Conservation (phyloP, 2,329 filamentous ascomycete species). For the Epicoccum nigrum region DNA sequence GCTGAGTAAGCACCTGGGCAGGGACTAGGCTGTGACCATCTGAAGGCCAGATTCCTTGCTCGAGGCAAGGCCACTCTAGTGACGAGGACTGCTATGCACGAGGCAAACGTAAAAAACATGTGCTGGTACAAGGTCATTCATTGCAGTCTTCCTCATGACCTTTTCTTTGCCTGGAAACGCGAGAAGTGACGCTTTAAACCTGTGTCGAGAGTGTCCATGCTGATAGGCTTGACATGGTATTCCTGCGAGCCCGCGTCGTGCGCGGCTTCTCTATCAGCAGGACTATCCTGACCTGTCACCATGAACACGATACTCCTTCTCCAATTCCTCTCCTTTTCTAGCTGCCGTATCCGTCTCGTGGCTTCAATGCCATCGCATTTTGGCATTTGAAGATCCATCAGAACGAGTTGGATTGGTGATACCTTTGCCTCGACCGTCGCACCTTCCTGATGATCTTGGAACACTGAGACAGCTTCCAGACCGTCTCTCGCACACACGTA, state of each 20-base stretch:
- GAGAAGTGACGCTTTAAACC: background rate
- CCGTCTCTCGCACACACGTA: background rate
- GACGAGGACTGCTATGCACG: no score
- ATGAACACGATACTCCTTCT: background rate
- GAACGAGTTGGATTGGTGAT: background rate
- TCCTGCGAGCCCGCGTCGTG: background rate
- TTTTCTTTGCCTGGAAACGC: background rate
- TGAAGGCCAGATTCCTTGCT: no score
- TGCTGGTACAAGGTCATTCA: no score
- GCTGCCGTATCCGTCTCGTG: background rate
- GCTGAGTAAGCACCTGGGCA: no score
- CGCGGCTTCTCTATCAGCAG: background rate
- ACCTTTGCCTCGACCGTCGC: background rate
- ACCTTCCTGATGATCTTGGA: background rate
- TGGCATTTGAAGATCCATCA: constrained; percentile 2
- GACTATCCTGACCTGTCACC: constrained; percentile 1
- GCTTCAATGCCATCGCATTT: background rate
- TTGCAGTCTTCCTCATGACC: no score
- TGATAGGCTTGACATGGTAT: background rate
- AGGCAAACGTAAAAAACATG: no score
- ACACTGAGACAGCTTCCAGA: background rate
- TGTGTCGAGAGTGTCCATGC: background rate
- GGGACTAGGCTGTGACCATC: no score
- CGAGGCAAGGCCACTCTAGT: no score
- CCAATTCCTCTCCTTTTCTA: background rate